Evolutionary conservation across 2,329 filamentous ascomycete genomes (phyloP), one percentile per base, ranked within the genome.

Genomic region (Emmonsia crescens): DNA sequence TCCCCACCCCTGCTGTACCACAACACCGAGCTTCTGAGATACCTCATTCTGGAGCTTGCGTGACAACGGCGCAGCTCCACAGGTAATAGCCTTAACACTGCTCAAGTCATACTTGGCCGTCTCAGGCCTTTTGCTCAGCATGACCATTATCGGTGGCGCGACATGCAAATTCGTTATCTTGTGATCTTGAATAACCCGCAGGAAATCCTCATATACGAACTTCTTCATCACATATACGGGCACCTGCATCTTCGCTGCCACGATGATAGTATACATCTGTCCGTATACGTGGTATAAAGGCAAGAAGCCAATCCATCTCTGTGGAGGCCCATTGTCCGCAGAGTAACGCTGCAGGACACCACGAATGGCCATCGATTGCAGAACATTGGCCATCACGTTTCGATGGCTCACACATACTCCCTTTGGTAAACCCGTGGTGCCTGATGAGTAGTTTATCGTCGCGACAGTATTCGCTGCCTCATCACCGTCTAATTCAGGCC

Each of bases 1-100:
- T 0, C 92, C 92, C 71, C 96, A 96, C n/a, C 89, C 92, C 75
- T 96, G 92, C 79, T 96, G 96, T 62, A 96, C 85, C 1, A 87
- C 86, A 27, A 78, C 64, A 57, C 85, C 85, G 61, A 93, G 83
- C 5, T 91, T 84, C 24, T 82, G 75, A 78, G 89, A 89, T 3
- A 94, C 83, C 9, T 85, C 82, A 61, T 90, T 84, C 1, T 93
- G 88, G 2, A 96, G 82, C 65, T 96, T 91, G 33, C 80, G 78
- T 0, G 90, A 92, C 51, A 96, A 77, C 0, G 92, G 92, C 0
- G 92, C 92, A 0, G 91, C 92, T 31, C 89, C 92, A 0, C 85
- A 92, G 75, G 91, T 93, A 79, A 96, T 80, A 83, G 91, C 91
- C 54, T 88, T 86, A 27, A 96, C 70, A 5, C 83, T 85, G 24